Evolutionary conservation across 129 eudicot species (phyloP).

Genomic region (Saussurea involucrata): DNA sequence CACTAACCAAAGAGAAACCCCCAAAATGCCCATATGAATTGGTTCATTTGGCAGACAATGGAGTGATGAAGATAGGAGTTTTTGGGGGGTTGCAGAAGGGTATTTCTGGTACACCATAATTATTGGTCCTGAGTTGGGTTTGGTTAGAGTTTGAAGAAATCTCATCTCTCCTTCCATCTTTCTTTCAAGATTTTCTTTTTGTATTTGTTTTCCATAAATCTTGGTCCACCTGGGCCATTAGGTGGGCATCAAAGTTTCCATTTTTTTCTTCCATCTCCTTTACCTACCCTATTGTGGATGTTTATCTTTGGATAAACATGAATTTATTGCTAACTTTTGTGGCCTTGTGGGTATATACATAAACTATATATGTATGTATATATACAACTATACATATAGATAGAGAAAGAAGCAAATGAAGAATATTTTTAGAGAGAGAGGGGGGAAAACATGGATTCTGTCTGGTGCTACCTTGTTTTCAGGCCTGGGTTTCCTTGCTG

Average conservation of each 20-base stretch:
- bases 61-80: conserved; percentile 59
- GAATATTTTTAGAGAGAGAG: neutral
- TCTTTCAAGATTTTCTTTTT: neutral
- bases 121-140: conserved; percentile 2
- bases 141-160: conserved; percentile 14
- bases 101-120: conserved; percentile 10
- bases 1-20: conserved; percentile 46
- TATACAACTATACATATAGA: neutral
- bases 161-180: too few species aligned
- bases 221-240: conserved; percentile 7
- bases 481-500: neutral
- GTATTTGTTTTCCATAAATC: conserved; percentile 3
- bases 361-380: too few species aligned
- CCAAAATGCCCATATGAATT: conserved; percentile 58
- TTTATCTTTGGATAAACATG: neutral
- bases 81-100: conserved; percentile 51
- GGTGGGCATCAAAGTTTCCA: neutral
- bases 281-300: neutral
- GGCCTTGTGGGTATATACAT: neutral
- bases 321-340: neutral
- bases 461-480: neutral
- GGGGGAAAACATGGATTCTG: neutral
- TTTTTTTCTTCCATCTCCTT: neutral
- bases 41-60: conserved; percentile 36
- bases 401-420: neutral